A percentile compares a stretch with the other conserved stretches of the same genome.
Conservation (phyloP, 2,329 filamentous ascomycete genomes). For the Sporothrix mexicana region DNA sequence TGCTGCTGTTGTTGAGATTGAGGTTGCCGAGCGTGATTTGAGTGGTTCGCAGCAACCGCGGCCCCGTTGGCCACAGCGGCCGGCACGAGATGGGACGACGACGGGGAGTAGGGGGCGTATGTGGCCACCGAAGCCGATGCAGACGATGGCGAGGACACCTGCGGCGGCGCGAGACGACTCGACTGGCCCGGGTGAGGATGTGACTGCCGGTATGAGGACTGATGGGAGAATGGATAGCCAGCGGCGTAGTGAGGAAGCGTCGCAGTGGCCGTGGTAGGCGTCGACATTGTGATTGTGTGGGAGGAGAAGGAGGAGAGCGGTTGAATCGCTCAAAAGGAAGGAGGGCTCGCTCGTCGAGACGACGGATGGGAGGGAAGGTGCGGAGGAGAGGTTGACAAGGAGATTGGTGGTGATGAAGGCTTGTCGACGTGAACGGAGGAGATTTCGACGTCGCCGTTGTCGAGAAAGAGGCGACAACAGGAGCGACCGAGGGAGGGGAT, state of each 20-base stretch:
- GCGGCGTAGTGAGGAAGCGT: slow-evolving; percentile 71
- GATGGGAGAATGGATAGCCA: slow-evolving; percentile 66
- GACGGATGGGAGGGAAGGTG: background rate
- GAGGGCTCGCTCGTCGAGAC: slow-evolving; percentile 22
- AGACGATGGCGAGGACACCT: slow-evolving; percentile 42
- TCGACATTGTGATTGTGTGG: slow-evolving; percentile 67
- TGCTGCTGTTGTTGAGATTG: slow-evolving; percentile 11
- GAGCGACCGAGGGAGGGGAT: slow-evolving; percentile 22
- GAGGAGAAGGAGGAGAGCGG: slow-evolving; percentile 24
- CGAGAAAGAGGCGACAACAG: slow-evolving; percentile 21
- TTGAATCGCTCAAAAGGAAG: slow-evolving; percentile 11
- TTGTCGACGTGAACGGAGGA: slow-evolving; percentile 10
- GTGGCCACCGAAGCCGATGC: slow-evolving; percentile 20
- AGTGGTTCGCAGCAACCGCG: slow-evolving; percentile 27
- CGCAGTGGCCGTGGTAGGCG: slow-evolving; percentile 76
- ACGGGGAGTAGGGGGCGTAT: slow-evolving; percentile 41
- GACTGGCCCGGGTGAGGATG: slow-evolving; percentile 46
- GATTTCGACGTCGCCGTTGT: slow-evolving; percentile 19
- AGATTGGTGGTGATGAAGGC: background rate
- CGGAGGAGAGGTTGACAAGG: background rate
- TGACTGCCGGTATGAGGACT: slow-evolving; percentile 47
- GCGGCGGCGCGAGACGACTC: slow-evolving; percentile 45
- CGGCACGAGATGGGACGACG: slow-evolving; percentile 32
- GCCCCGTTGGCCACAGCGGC: slow-evolving; percentile 32
- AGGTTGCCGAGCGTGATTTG: slow-evolving; percentile 29